Percentiles rank a stretch among this genome's conserved stretches.
These are phyloP conservation scores for Phalaenopsis equestris DNA, from an alignment of 106 monocot genomes.

Conservation along the genomic window DNA sequence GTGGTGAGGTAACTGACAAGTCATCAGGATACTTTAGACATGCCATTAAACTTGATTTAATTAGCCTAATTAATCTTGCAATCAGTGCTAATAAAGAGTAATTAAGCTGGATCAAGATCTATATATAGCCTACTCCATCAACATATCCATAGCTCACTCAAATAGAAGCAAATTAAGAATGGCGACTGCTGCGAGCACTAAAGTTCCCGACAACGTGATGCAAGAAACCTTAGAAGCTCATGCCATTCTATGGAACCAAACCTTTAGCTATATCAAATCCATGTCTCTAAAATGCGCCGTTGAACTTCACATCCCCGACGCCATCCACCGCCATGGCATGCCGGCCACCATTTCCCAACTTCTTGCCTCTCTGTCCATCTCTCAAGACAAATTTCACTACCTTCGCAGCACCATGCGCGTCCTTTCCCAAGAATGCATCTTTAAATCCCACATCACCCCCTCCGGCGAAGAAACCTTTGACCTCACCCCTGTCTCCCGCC, in stretches of 20 bases:
- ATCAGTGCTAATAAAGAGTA: too few species aligned
- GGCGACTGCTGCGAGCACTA: not conserved
- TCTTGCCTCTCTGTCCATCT: not conserved
- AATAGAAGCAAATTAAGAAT: not conserved
- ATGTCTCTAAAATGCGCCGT: constrained; percentile 20
- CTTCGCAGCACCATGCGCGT: constrained; percentile 20
- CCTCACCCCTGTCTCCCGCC: constrained; percentile 9
- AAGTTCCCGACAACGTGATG: not conserved
- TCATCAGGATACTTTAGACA: too few species aligned
- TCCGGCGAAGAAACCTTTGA: not conserved
- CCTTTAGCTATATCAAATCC: constrained; percentile 7
- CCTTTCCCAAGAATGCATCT: constrained; percentile 4
- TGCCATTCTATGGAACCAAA: constrained; percentile 7
- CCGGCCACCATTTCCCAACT: constrained; percentile 17
- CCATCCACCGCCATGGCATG: constrained; percentile 11
- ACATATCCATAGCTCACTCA: too few species aligned
- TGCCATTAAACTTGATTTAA: too few species aligned
- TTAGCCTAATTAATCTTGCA: too few species aligned
- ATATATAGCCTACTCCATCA: too few species aligned
- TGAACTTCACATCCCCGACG: constrained; percentile 23
- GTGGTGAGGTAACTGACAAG: too few species aligned
- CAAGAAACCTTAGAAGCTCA: constrained; percentile 4
- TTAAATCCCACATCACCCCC: not conserved
- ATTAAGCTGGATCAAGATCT: too few species aligned
- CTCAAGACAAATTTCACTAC: not conserved